Evolutionary conservation across 2,329 filamentous ascomycete species (phyloP).

Genomic region (Tolypocladium guangdongense): DNA sequence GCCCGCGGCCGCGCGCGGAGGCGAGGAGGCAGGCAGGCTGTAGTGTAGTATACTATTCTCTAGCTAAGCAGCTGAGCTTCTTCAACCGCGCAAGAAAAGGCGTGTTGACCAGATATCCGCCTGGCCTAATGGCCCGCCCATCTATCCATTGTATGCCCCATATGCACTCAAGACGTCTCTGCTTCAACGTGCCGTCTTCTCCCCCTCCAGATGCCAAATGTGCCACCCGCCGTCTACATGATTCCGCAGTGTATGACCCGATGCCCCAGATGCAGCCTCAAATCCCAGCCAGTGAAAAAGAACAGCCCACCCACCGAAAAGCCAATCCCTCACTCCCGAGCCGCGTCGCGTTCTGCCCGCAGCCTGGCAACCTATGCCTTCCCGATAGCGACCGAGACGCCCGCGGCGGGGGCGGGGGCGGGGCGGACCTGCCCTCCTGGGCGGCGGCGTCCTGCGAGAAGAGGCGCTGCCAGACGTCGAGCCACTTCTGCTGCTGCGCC

Average conservation of each 20-base stretch:
- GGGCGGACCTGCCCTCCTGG: slow-evolving; percentile 34
- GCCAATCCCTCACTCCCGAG: not conserved
- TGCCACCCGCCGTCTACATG: not conserved
- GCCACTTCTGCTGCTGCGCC: slow-evolving; percentile 60
- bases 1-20: not conserved
- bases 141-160: not conserved
- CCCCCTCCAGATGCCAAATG: not conserved
- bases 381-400: slow-evolving; percentile 11
- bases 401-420: slow-evolving; percentile 20
- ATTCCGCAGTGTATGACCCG: not conserved
- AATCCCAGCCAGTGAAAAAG: not conserved
- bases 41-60: not conserved
- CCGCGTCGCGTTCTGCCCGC: not conserved
- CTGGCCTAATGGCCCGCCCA: not conserved
- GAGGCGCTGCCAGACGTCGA: slow-evolving; percentile 62
- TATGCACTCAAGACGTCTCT: not conserved
- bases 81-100: not conserved
- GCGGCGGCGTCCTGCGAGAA: slow-evolving; percentile 43
- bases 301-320: not conserved
- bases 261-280: not conserved
- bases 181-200: not conserved
- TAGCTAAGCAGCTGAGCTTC: not conserved
- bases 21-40: slow-evolving; percentile 26
- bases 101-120: not conserved
- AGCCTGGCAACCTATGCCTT: slow-evolving; percentile 15